Base-by-base conservation (phyloP, 1,284 basidiomycete genomes). In the Grifola frondosa region DNA sequence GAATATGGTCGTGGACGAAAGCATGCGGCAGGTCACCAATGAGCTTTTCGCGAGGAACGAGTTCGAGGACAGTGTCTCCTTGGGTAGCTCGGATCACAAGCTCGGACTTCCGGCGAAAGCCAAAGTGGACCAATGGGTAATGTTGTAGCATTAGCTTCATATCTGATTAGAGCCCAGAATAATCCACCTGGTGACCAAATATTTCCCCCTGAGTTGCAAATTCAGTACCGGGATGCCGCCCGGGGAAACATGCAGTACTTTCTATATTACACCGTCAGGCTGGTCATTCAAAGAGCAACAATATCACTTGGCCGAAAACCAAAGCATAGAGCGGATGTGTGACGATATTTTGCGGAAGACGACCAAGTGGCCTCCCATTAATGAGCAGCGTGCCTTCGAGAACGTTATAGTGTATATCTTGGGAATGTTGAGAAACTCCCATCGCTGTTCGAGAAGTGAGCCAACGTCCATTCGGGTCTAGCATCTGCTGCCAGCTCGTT, bases 341-440 rank as follows among this genome's bases (percentile, higher is more conserved):
- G 1, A 61, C 28, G 26, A 75, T 69, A 0, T 52, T 44, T 1
- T 26, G 37, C 0, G 73, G 70, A 10, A 78, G 58, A 17, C 64
- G 62, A 6, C 67, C 65, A 4, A 74, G 38, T 1, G 66, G 60
- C 35, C 63, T 63, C 0, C 72, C 75, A 32, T 71, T 54, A 6
- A 78, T 61, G 6, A 75, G 56, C 5, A 79, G 58, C 7, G 49
- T 44, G 7, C 75, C 76, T 25, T 64, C 53, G 5, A 76, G 46
- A 1, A 76, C 26, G 40, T 79, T 65, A 13, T 70, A 49, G 42
- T 70, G 62, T 0, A 78, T 57, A n/a, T n/a, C n/a, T n/a, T n/a
- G n/a, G n/a, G n/a, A n/a, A n/a, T n/a, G n/a, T n/a, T n/a, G n/a
- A n/a, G n/a, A n/a, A n/a, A n/a, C n/a, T n/a, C n/a, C n/a, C n/a